Evolutionary conservation across 169 alveolate species (phyloP).

Genomic region (Cryptosporidium felis): DNA sequence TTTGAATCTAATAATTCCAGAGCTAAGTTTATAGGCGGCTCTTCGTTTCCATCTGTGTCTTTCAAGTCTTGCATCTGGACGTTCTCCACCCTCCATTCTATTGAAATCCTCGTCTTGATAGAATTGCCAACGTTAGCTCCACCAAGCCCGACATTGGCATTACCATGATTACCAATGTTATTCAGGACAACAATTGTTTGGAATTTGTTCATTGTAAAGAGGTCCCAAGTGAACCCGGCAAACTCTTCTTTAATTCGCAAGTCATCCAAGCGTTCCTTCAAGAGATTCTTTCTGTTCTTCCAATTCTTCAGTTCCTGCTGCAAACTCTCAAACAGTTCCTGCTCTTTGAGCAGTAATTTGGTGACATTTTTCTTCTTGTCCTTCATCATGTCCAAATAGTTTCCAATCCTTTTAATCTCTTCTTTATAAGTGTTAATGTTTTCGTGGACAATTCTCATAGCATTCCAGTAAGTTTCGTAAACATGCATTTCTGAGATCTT

Average conservation of each 20-base stretch:
- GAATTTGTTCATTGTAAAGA: slow-evolving; percentile 44
- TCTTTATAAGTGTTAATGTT: slow-evolving; percentile 38
- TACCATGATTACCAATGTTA: slow-evolving; percentile 6
- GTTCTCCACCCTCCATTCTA: slow-evolving; percentile 49
- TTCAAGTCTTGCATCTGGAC: neutral
- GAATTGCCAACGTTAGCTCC: neutral
- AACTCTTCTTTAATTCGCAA: slow-evolving; percentile 49
- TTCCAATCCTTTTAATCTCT: slow-evolving; percentile 28
- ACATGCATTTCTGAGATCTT: slow-evolving; percentile 68
- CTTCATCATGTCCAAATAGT: slow-evolving; percentile 21
- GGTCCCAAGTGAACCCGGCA: slow-evolving; percentile 69
- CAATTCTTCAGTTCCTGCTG: slow-evolving; percentile 8
- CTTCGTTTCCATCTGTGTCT: neutral
- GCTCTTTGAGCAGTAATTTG: slow-evolving; percentile 22
- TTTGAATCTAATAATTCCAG: neutral
- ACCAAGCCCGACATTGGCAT: neutral
- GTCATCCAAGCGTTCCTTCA: neutral
- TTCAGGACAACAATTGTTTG: slow-evolving; percentile 22
- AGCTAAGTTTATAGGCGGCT: neutral
- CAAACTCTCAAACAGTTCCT: slow-evolving; percentile 36
- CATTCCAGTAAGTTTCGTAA: slow-evolving; percentile 63
- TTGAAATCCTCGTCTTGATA: slow-evolving; percentile 12
- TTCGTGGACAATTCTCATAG: slow-evolving; percentile 51
- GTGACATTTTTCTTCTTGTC: slow-evolving; percentile 13
- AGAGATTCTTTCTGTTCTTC: slow-evolving; percentile 27